Base-by-base conservation (phyloP, 106 monocot genomes). In the Acorus calamus region DNA sequence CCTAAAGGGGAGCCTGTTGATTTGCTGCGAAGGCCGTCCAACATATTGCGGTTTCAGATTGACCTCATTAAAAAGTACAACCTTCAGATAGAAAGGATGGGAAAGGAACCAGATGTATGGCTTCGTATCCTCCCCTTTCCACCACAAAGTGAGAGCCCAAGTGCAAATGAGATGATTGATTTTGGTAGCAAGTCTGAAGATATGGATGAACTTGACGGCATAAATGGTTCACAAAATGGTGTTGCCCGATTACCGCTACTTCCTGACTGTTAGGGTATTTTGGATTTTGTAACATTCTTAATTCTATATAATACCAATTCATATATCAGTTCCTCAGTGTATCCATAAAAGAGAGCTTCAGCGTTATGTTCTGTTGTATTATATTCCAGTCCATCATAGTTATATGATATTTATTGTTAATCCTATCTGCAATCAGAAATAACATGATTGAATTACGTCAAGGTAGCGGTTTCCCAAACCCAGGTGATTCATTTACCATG, bases 11-110 rank as follows among this genome's bases (percentile, higher is more conserved):
- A 84, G 56, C 9, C 59, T 12, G 84, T 82, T 11, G 77, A 81
- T 73, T 75, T 94, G 61, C 94, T 94, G 2, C 84, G 86, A 6
- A 81, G 89, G 64, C 78, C 81, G 44, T 28, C 73, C 5, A 58
- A 65, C 3, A 71, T 89, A 28, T 74, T 89, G 57, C 65, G 55
- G 48, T 63, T 68, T 55, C 94, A 94, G 70, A 76, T 82, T 50
- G 77, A 73, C 12, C 63, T 94, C 8, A 68, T 82, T 46, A 73
- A 75, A 64, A 76, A 68, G 14, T 89, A 84, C 79, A 79, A 84
- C 43, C 77, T 94, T 46, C 76, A 79, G 59, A 84, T 75, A 65
- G 81, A 79, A 63, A 82, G 69, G 59, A 63, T 78, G 11, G 79
- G 84, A 7, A 59, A 76, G 11, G 77, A 84, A 6, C 80, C 78